Evolutionary conservation across 805 yeast species (phyloP).

Genomic region (Ascoidea rubescens): DNA sequence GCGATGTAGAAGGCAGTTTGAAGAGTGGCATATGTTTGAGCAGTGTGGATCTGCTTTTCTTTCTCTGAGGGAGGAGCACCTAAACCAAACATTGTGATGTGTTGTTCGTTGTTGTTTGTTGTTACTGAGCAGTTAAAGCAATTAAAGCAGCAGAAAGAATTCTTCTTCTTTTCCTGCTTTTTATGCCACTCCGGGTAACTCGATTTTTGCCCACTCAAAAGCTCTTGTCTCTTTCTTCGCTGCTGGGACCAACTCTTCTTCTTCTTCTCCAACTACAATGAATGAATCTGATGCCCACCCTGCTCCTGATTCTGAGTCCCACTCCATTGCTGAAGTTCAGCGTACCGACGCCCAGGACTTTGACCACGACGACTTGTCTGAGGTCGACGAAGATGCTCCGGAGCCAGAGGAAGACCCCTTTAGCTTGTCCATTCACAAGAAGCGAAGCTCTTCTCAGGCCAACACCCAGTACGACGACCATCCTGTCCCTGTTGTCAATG

Average conservation of each 20-base stretch:
- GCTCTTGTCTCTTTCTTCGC: too few relatives aligned
- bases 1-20: conserved; percentile 48
- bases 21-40: conserved; percentile 44
- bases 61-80: conserved; percentile 46
- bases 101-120: conserved; percentile 17
- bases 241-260: too few relatives aligned
- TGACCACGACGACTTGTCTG: neutral
- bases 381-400: conserved; percentile 2
- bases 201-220: too few relatives aligned
- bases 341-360: neutral
- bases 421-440: conserved; percentile 10
- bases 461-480: conserved; percentile 10
- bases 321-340: neutral
- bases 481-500: neutral
- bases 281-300: too few relatives aligned
- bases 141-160: too few relatives aligned
- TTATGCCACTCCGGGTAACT: too few relatives aligned
- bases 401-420: conserved; percentile 3
- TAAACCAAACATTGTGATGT: conserved; percentile 23
- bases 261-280: too few relatives aligned
- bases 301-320: too few relatives aligned
- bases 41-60: conserved; percentile 53
- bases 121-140: too few relatives aligned
- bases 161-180: too few relatives aligned
- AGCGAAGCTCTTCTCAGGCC: conserved; percentile 11